Base-by-base conservation (phyloP, 192 early-diverging fungal species). In the Backusella westeae region DNA sequence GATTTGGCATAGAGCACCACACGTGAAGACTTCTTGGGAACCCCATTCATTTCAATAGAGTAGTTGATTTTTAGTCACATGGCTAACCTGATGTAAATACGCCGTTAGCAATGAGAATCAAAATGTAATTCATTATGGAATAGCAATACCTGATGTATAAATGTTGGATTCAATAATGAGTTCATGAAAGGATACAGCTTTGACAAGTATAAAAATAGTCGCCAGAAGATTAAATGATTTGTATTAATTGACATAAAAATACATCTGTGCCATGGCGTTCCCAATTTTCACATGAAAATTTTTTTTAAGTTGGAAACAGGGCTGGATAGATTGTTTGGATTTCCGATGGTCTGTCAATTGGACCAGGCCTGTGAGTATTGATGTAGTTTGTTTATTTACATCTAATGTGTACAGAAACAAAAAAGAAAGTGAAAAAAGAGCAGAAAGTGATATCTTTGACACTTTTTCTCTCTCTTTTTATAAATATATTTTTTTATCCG, bases 21-120 rank as follows among this genome's bases (percentile, higher is more conserved):
- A 63, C 56, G 56, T 63, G 56, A 63, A 63, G 56, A 63, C 56
- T 29, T 63, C 21, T 63, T 63, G 56, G 56, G 56, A 63, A 63
- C 56, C 56, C 56, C 56, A 63, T 63, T 63, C 21, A 63, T 63
- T 63, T 63, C 26, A 63, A 12, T 29, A 26, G 12, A 63, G 4
- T 29, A 12, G 3, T 63, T 63, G 3, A 8, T 63, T 29, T 63
- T 63, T 63, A 3, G 26, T 59, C 56, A 59, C 56, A 59, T 59
- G 56, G 46, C 46, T 49, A 17, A 19, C 56, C 26, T 12, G 12
- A 59, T 59, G 21, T 59, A 59, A 59, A 59, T 59, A 59, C 12
- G 29, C 0, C 4, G 17, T 4, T 56, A 26, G 19, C 6, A 26
- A 56, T 53, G 5, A n/a, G 8, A n/a, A 15, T 52, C 32, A 52